Percentiles rank a stretch among this genome's conserved stretches.
These are phyloP conservation scores for Lojkania enalia DNA, from an alignment of 2,329 filamentous ascomycete genomes.

Conservation along the genomic window DNA sequence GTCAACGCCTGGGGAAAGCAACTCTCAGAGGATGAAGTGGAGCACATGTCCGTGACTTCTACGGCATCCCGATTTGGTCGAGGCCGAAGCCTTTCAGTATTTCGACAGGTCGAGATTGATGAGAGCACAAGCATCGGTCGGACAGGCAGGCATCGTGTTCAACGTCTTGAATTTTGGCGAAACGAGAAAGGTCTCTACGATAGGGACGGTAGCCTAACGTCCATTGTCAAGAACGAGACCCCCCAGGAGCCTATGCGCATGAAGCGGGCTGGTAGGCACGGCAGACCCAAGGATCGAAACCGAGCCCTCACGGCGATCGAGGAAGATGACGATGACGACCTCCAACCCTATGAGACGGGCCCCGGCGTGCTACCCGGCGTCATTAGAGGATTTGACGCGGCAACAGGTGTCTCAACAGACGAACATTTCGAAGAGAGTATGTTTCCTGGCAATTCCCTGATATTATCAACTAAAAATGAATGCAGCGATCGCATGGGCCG, in stretches of 20 bases:
- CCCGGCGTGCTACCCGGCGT: conserved; percentile 66
- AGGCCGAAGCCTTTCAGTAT: conserved; percentile 39
- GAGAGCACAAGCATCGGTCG: conserved; percentile 48
- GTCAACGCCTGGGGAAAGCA: conserved; percentile 38
- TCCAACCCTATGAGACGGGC: conserved; percentile 73
- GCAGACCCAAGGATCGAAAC: conserved; percentile 32
- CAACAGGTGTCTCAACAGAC: conserved; percentile 59
- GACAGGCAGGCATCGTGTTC: conserved; percentile 76
- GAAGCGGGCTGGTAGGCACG: conserved; percentile 38
- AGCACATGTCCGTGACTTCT: conserved; percentile 39
- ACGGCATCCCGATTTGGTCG: conserved; percentile 35
- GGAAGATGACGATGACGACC: conserved; percentile 59
- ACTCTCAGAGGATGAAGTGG: conserved; percentile 36
- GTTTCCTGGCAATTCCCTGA: conserved; percentile 11
- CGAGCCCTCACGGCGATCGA: conserved; percentile 42
- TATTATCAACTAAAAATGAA: conserved; percentile 15
- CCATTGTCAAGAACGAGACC: conserved; percentile 75
- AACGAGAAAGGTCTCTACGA: conserved; percentile 78
- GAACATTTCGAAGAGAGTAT: conserved; percentile 52
- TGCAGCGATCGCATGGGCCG: conserved; percentile 63
- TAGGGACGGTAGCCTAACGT: conserved; percentile 69
- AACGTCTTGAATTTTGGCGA: conserved; percentile 82
- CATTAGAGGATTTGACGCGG: conserved; percentile 65
- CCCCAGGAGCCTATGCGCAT: conserved; percentile 41
- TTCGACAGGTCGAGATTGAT: conserved; percentile 38